Base-by-base conservation (phyloP, 345 rosid genomes). In the Bruguiera sexangula region DNA sequence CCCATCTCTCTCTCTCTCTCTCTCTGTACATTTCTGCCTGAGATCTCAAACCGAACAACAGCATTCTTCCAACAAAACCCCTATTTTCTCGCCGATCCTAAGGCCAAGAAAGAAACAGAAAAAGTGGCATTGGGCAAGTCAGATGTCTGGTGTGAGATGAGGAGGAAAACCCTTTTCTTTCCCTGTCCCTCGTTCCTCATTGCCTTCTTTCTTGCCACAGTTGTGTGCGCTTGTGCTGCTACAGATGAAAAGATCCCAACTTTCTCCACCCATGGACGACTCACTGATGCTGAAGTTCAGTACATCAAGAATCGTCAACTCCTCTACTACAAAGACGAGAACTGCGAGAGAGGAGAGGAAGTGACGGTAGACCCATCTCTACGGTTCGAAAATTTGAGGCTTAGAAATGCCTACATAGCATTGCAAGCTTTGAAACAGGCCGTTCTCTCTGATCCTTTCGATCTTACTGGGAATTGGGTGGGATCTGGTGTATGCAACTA, bases 111-210 rank as follows among this genome's bases (percentile, higher is more conserved):
- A 54, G 26, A 21, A 11, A 20, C n/a, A 52, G 29, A 11, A 77
- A 77, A 74, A 70, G 79, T 74, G 81, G 77, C 73, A 75, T 78
- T 76, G 63, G 19, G 55, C 22, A 27, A 29, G 46, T 76, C 92
- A 81, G 86, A 86, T 90, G 91, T 82, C 93, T 85, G 75, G 55
- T 73, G 85, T 84, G 92, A 88, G 81, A 93, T 93, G 98, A 94
- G 79, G 97, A 79, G 73, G 80, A 78, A 72, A 79, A 80, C 75
- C 71, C 75, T 65, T 6, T 52, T 18, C 68, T 46, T 27, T 81
- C 60, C 55, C 77, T 77, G 0, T 79, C 65, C 65, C 69, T 71
- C 65, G 63, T 63, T 70, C 43, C 67, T 52, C 60, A 63, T 66
- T 71, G 69, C 66, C 56, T 34, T 71, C 46, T 66, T 69, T 43